Base-by-base conservation (phyloP, 2,329 filamentous ascomycete genomes). In the Aspergillus quadrilineatus region DNA sequence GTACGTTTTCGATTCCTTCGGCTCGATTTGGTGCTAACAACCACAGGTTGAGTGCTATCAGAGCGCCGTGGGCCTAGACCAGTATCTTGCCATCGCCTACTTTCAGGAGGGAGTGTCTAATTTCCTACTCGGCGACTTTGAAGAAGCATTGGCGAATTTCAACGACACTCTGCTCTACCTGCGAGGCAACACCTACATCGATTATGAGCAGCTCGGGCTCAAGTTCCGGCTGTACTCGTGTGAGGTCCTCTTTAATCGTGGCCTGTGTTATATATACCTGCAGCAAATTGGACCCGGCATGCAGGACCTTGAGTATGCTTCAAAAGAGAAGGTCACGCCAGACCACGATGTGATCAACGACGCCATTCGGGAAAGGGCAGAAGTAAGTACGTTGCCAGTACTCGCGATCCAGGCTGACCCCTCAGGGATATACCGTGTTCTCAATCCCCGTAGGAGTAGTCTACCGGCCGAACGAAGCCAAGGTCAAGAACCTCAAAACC, bases 71-170 rank as follows among this genome's bases (percentile, higher is more conserved):
- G 84, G 87, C 62, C 82, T 97, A 56, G 94, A 99, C 70, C 89
- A 94, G 71, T 99, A 97, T 71, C 88, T 99, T 45, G 94, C 94
- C 56, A 92, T 99, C 57, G 93, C 94, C 58, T 97, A 97, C 74
- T 99, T 99, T 74, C 94, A 99, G 71, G 91, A 97, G 75, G 94
- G 94, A 43, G 94, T 99, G 15, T 97, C 94, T 54, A 99, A 97
- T 73, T 99, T 99, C 75, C 80, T 99, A 49, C 85, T 97, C 54
- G 93, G 93, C 58, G 94, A 99, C 72, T 97, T 97, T 66, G 92
- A 97, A 73, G 94, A 97, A 75, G 94, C 94, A 15, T 81, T 97
- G 60, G 92, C 92, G 65, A 97, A 97, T 77, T 99, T 99, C 82
- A 99, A 99, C 79, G 94, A 99, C 71, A 97, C 94, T 0, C 81